These are phyloP conservation scores for Eucalyptus leucophloia DNA, from an alignment of 345 rosid species.

Conservation along the genomic window DNA sequence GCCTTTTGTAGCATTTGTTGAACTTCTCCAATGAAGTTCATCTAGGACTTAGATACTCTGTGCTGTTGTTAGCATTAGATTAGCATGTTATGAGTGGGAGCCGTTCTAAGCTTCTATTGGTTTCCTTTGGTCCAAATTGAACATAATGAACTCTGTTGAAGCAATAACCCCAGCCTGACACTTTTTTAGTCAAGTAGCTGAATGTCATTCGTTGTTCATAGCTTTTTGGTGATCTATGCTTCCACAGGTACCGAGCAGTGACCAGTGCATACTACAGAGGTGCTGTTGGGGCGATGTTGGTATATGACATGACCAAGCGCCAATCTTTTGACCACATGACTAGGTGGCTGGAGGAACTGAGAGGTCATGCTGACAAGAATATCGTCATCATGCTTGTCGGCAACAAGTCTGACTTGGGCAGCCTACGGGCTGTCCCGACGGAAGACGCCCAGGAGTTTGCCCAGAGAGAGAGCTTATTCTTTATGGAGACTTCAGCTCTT, in stretches of 20 bases:
- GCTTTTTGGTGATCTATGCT: background rate
- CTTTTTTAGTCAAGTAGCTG: background rate
- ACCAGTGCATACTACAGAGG: slow-evolving; percentile 82
- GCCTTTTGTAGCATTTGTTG: background rate
- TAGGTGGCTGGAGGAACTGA: slow-evolving; percentile 69
- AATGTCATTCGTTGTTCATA: background rate
- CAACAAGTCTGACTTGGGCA: slow-evolving; percentile 70
- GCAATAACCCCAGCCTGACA: background rate
- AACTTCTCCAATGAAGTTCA: background rate
- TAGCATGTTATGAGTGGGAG: background rate
- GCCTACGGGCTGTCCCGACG: slow-evolving; percentile 62
- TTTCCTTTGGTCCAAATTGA: background rate
- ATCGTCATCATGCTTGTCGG: slow-evolving; percentile 75
- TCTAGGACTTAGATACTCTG: background rate
- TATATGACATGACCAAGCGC: slow-evolving; percentile 81
- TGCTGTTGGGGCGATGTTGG: slow-evolving; percentile 79
- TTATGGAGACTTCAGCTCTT: slow-evolving; percentile 81
- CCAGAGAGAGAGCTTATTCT: slow-evolving; percentile 72
- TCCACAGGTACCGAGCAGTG: slow-evolving; percentile 68
- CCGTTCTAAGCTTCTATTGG: background rate
- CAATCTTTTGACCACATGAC: slow-evolving; percentile 85
- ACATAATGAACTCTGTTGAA: background rate
- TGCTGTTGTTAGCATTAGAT: background rate
- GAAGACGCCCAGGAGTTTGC: slow-evolving; percentile 87
- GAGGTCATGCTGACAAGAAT: slow-evolving; percentile 82